Base-by-base conservation (phyloP, 257 asterid genomes). In the Nicotiana sylvestris region DNA sequence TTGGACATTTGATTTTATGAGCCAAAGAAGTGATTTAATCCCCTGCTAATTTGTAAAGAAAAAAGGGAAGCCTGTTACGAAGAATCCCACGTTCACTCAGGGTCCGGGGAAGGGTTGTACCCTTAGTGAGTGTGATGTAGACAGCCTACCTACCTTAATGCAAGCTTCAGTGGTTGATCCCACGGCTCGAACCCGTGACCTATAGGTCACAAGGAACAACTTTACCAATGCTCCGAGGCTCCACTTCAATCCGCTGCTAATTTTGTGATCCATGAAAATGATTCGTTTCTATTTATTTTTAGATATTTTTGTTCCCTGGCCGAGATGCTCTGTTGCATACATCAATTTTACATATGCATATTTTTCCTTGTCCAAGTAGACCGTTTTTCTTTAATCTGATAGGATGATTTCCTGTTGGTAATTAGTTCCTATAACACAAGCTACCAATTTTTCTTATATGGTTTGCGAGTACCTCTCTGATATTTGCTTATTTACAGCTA, bases 401-500 rank as follows among this genome's bases (percentile, higher is more conserved):
- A 56, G 62, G 16, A 15, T 6, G 7, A 7, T 49, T 27, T 74
- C 25, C 9, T 51, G 80, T 51, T 51, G 27, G 8, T 76, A 27
- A 15, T 15, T 76, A 7, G 43, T 18, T 33, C 76, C 53, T 27
- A 35, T 16, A 9, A 29, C 29, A 8, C 76, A 67, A 35, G 17
- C 7, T 16, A 33, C 29, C 76, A 9, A 67, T 17, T 35, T 15
- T 35, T 35, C 76, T 35, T 67, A 8, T 67, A 17, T 35, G 53
- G 16, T 35, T 67, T 67, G 53, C 5, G 1, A 17, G 53, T 29
- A 58, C 64, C 13, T 37, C 77, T 21, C 8, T 76, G 16, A 76
- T 29, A 67, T 51, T 21, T 76, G 17, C 62, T 51, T 17, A 76
- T 76, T 17, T 76, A 7, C 96, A 95, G 98, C 69, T 55, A 83